Conservation (phyloP, 2,329 filamentous ascomycete genomes). For the Davidsoniella virescens region DNA sequence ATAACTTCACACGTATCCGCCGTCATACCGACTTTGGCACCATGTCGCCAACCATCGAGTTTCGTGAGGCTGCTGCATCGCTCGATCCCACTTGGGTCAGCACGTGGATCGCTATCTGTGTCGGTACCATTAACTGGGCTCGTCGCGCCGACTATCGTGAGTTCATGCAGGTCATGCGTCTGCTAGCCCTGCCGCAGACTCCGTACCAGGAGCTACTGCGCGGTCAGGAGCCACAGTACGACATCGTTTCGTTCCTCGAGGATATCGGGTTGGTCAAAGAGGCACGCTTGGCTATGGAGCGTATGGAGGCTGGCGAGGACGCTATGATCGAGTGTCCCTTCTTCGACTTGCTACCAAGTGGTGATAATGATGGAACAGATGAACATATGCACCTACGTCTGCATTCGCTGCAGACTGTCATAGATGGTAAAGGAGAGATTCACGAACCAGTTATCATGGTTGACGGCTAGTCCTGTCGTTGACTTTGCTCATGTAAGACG, state of each 20-base stretch:
- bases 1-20: slow-evolving; percentile 4
- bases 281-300: slow-evolving; percentile 12
- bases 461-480: too few relatives aligned
- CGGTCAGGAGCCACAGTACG: slow-evolving; percentile 17
- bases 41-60: slow-evolving; percentile 20
- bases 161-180: slow-evolving; percentile 17
- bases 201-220: slow-evolving; percentile 6
- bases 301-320: neutral
- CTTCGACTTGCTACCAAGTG: neutral
- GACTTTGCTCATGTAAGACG: too few relatives aligned
- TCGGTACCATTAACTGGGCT: slow-evolving; percentile 19
- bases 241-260: slow-evolving; percentile 22
- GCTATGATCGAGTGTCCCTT: neutral
- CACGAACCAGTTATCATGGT: too few relatives aligned
- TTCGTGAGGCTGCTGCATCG: slow-evolving; percentile 22
- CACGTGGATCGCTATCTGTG: slow-evolving; percentile 21
- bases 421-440: too few relatives aligned
- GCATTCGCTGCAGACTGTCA: too few relatives aligned
- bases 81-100: slow-evolving; percentile 22
- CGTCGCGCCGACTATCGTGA: slow-evolving; percentile 19
- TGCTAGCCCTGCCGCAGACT: slow-evolving; percentile 15
- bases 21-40: neutral
- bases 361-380: neutral
- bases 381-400: too few relatives aligned
- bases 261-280: slow-evolving; percentile 21